Evolutionary conservation across 75 land plant genomes (phyloP).

Genomic region (Cryptomeria japonica): DNA sequence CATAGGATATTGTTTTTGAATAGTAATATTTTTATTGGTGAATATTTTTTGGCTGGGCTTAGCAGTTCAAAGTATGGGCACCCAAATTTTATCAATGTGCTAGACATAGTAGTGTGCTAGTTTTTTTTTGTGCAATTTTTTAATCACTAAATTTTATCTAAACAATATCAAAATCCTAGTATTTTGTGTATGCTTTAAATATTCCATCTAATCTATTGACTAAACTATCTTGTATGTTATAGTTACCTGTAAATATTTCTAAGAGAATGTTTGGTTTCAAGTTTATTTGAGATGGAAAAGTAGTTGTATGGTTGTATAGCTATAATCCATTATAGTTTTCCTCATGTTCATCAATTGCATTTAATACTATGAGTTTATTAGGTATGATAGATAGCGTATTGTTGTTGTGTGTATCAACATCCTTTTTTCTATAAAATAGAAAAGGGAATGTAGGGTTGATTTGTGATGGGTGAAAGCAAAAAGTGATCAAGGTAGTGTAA

Average conservation of each 20-base stretch:
- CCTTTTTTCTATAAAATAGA: background rate
- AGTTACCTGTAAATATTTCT: background rate
- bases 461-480: too few species aligned
- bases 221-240: background rate
- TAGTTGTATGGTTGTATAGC: too few species aligned
- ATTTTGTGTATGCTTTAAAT: background rate
- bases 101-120: too few species aligned
- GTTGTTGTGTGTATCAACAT: background rate
- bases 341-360: background rate
- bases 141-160: background rate
- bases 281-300: background rate
- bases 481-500: too few species aligned
- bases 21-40: too few species aligned
- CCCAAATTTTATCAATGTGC: too few species aligned
- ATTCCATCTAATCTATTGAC: background rate
- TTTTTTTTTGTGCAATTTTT: background rate
- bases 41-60: too few species aligned
- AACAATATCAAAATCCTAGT: background rate
- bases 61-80: too few species aligned
- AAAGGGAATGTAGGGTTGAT: background rate
- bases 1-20: background rate
- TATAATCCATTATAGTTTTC: background rate
- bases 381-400: background rate
- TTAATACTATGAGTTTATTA: too few species aligned
- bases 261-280: background rate